phyloP scores from a whole-genome alignment of 139 green algal genomes.

The Chlamydomonas asymmetrica region DNA sequence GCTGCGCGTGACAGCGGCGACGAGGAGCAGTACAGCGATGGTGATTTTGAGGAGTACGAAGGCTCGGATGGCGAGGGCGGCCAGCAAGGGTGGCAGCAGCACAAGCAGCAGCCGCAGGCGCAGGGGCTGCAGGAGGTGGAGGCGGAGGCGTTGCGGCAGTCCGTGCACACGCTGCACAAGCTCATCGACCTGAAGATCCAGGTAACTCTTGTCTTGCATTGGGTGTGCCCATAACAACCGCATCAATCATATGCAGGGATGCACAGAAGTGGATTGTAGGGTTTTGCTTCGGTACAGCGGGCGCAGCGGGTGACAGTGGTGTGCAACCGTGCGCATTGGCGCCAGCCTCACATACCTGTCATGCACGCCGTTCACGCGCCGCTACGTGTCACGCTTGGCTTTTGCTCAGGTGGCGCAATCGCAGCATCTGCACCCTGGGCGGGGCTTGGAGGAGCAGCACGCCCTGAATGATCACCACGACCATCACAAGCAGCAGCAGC shows the following conservation, averaged over 20 bases:
- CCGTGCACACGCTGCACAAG: conserved; percentile 8
- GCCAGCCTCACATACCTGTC: too few relatives aligned
- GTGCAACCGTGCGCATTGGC: too few relatives aligned
- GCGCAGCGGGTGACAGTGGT: background rate
- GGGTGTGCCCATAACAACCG: background rate
- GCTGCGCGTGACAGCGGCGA: background rate
- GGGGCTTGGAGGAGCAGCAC: too few relatives aligned
- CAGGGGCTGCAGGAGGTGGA: background rate
- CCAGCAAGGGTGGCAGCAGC: background rate
- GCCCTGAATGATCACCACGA: too few relatives aligned
- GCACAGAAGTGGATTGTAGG: too few relatives aligned
- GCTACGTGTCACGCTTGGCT: too few relatives aligned
- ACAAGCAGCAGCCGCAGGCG: background rate
- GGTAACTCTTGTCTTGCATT: background rate
- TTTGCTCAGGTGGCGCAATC: too few relatives aligned
- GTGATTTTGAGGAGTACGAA: conserved; percentile 22
- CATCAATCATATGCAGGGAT: too few relatives aligned
- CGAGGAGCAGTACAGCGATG: conserved; percentile 3
- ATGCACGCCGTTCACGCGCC: too few relatives aligned
- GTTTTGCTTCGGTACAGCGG: background rate
- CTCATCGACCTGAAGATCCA: conserved; percentile 23
- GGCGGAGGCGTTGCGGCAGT: conserved; percentile 11
- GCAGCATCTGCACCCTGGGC: too few relatives aligned
- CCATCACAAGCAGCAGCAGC: too few relatives aligned
- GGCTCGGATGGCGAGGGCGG: conserved; percentile 6